Conservation (phyloP, 345 rosid species). For the Ricinus communis region DNA sequence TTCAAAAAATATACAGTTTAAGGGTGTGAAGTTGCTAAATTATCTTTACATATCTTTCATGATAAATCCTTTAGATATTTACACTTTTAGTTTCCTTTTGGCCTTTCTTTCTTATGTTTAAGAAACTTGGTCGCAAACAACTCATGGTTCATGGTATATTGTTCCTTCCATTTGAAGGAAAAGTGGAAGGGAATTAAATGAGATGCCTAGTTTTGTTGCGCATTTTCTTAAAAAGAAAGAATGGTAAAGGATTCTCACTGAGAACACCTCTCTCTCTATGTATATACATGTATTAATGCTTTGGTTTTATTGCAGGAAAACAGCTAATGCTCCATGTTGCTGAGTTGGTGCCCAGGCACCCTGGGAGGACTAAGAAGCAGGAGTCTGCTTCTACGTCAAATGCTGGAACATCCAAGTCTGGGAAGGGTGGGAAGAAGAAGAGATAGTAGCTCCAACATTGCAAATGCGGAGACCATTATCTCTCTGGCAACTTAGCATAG, state of each 20-base stretch:
- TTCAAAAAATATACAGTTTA: background rate
- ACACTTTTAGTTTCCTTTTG: background rate
- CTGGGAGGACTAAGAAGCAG: slow-evolving; percentile 79
- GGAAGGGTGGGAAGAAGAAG: slow-evolving; percentile 86
- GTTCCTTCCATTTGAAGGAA: too few relatives aligned
- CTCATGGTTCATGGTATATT: too few relatives aligned
- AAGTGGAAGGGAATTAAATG: too few relatives aligned
- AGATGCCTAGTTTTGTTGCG: too few relatives aligned
- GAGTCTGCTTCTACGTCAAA: slow-evolving; percentile 60
- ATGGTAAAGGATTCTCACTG: too few relatives aligned
- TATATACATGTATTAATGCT: background rate
- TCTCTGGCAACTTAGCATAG: background rate
- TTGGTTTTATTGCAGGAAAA: slow-evolving; percentile 56
- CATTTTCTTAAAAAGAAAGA: too few relatives aligned
- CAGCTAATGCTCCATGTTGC: slow-evolving; percentile 83
- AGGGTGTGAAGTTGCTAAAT: background rate
- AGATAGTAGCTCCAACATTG: slow-evolving; percentile 38
- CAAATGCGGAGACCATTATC: background rate
- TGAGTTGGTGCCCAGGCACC: slow-evolving; percentile 85
- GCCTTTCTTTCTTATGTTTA: background rate
- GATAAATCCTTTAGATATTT: background rate
- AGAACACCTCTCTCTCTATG: too few relatives aligned
- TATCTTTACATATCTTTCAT: background rate
- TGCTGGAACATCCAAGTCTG: slow-evolving; percentile 60
- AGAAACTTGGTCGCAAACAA: background rate